Conservation (phyloP, 2,329 filamentous ascomycete species). For the Diaporthe australafricana region DNA sequence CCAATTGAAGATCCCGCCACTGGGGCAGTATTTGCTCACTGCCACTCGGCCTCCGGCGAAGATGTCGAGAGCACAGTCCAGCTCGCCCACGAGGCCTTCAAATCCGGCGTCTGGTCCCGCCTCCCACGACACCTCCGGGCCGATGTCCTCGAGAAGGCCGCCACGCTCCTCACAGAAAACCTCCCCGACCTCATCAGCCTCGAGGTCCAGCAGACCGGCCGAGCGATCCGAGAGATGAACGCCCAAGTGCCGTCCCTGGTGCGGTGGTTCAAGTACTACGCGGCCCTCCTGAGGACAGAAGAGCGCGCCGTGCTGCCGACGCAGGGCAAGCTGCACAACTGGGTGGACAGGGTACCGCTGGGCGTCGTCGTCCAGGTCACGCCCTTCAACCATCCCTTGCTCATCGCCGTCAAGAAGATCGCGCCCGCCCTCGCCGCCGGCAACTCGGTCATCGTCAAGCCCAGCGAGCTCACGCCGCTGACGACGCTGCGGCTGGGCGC, state of each 20-base stretch:
- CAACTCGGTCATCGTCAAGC: slow-evolving; percentile 71
- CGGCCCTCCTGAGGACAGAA: slow-evolving; percentile 73
- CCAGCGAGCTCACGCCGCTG: slow-evolving; percentile 71
- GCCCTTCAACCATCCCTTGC: slow-evolving; percentile 69
- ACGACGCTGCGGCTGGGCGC: slow-evolving; percentile 69
- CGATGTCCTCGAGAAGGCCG: slow-evolving; percentile 70
- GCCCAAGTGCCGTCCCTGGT: slow-evolving; percentile 75
- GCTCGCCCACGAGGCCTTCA: slow-evolving; percentile 58
- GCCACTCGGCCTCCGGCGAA: slow-evolving; percentile 57
- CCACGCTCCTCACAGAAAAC: slow-evolving; percentile 61
- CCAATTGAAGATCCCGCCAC: slow-evolving; percentile 44
- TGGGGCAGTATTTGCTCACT: slow-evolving; percentile 43
- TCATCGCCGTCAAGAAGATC: slow-evolving; percentile 70
- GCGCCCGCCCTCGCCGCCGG: slow-evolving; percentile 70
- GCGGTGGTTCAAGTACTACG: slow-evolving; percentile 80
- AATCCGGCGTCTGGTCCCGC: slow-evolving; percentile 66
- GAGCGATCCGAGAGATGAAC: slow-evolving; percentile 76
- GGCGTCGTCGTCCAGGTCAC: slow-evolving; percentile 69
- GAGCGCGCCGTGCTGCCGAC: slow-evolving; percentile 76
- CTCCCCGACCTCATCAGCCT: slow-evolving; percentile 69
- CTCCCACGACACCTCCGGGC: slow-evolving; percentile 68
- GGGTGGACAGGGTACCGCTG: slow-evolving; percentile 64
- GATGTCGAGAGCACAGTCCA: slow-evolving; percentile 57
- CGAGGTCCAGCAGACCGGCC: slow-evolving; percentile 76
- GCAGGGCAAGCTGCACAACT: slow-evolving; percentile 68